Evolutionary conservation across 116 monocot genomes (phyloP).

Genomic region (Iris pallida): DNA sequence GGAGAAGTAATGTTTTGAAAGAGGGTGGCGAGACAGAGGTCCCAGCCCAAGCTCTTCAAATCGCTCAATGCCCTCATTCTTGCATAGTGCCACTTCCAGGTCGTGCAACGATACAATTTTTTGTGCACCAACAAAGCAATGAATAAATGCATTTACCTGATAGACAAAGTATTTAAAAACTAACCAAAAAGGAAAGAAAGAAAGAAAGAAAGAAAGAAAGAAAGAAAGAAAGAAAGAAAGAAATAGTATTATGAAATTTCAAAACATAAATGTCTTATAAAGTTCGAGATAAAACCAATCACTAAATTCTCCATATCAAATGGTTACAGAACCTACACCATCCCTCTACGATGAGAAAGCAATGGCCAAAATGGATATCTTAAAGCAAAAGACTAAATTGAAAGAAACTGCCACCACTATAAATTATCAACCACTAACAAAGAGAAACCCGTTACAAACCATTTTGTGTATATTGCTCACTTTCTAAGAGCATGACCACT

Average conservation of each 20-base stretch:
- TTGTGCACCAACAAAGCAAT: conserved; percentile 71
- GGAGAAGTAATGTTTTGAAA: conserved; percentile 65
- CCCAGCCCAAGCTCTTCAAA: conserved; percentile 90
- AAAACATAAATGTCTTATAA: no score
- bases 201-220: no score
- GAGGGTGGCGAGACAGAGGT: conserved; percentile 61
- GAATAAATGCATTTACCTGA: conserved; percentile 87
- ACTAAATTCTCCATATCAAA: not conserved
- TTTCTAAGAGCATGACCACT: no score
- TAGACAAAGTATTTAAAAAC: conserved; percentile 1
- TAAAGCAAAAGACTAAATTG: not conserved
- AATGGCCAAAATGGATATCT: no score
- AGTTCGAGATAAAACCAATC: not conserved
- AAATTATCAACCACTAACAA: no score
- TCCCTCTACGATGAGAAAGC: no score
- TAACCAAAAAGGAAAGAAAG: no score
- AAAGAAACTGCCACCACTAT: not conserved
- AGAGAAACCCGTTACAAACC: no score
- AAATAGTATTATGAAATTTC: not conserved
- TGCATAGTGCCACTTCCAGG: conserved; percentile 67
- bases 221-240: not conserved
- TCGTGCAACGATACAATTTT: conserved; percentile 71
- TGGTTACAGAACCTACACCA: no score
- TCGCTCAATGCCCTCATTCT: conserved; percentile 55
- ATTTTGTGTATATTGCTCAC: no score